Conservation (phyloP, 352 stramenopile genomes). For the Phytophthora sojae region DNA sequence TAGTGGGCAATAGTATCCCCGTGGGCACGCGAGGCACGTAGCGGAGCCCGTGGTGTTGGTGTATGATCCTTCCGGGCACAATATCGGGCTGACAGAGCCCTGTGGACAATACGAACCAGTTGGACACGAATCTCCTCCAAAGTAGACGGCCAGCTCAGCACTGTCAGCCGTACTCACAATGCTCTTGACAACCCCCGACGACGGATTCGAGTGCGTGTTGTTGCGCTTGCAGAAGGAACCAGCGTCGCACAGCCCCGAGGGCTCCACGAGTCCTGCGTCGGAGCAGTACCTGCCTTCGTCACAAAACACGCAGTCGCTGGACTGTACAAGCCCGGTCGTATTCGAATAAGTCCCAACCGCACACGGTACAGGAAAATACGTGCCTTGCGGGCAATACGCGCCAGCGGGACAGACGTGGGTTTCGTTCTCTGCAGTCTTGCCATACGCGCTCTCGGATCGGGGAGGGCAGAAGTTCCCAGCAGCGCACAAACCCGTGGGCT, state of each 20-base stretch:
- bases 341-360: slow-evolving; percentile 73
- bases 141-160: slow-evolving; percentile 14
- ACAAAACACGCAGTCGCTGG: slow-evolving; percentile 65
- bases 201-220: slow-evolving; percentile 51
- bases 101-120: slow-evolving; percentile 58
- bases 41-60: slow-evolving; percentile 34
- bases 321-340: slow-evolving; percentile 45
- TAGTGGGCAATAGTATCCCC: slow-evolving; percentile 58
- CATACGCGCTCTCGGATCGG: slow-evolving; percentile 51
- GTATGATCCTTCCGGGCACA: slow-evolving; percentile 57
- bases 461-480: slow-evolving; percentile 66
- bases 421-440: slow-evolving; percentile 41
- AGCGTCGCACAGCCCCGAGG: slow-evolving; percentile 45
- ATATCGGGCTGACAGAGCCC: slow-evolving; percentile 41
- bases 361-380: slow-evolving; percentile 66
- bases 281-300: slow-evolving; percentile 61
- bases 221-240: slow-evolving; percentile 66
- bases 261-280: slow-evolving; percentile 38
- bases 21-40: slow-evolving; percentile 45
- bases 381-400: slow-evolving; percentile 80
- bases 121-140: slow-evolving; percentile 54
- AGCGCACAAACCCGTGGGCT: slow-evolving; percentile 49
- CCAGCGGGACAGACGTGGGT: slow-evolving; percentile 72
- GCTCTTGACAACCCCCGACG: slow-evolving; percentile 34
- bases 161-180: slow-evolving; percentile 13